Base-by-base conservation (phyloP, 768 basidiomycete genomes). In the Boletus subparvulus region DNA sequence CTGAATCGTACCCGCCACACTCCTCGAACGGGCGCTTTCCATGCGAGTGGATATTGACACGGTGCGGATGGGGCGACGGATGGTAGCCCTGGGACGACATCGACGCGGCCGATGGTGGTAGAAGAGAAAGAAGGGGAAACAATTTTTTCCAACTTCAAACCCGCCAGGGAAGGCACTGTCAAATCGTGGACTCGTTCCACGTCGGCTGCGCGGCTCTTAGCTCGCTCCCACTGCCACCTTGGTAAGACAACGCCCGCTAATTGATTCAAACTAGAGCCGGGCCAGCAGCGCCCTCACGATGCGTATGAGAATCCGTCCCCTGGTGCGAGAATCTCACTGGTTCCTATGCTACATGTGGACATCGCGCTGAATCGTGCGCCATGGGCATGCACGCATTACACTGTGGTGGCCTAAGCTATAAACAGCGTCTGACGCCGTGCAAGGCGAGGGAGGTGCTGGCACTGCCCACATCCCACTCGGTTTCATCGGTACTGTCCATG, bases 1-100 rank as follows among this genome's bases (percentile, higher is more conserved):
- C 70, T 42, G 72, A 72, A 56, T 67, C 71, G 44, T 73, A 71
- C 54, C 68, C 67, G 56, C 65, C 67, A 65, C 68, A 69, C 44
- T 71, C 69, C 19, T 71, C 69, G 50, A 70, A 70, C 52, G 67
- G 67, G 62, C 69, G 69, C 63, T 70, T 69, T 61, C 60, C 68
- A 61, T 67, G 63, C 36, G 69, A 56, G 40, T 66, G 67, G 14
- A 62, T 52, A 47, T 57, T 57, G 51, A 70, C 64, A 56, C 61
- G 67, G 52, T 63, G 67, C 35, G 65, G 61, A 41, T 61, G 66
- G 1, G 66, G 45, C 16, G 67, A 53, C 19, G 69, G 50, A 62
- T 60, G 65, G 59, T 54, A 65, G 49, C 48, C 41, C 48, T 65
- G 53, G 54, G 67, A 69, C 33, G 69, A 69, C 61, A 62, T 65